A percentile compares a stretch with the other conserved stretches of the same genome.
These are phyloP conservation scores for Melampsora americana DNA, from an alignment of 1,284 basidiomycete species.

Conservation along the genomic window DNA sequence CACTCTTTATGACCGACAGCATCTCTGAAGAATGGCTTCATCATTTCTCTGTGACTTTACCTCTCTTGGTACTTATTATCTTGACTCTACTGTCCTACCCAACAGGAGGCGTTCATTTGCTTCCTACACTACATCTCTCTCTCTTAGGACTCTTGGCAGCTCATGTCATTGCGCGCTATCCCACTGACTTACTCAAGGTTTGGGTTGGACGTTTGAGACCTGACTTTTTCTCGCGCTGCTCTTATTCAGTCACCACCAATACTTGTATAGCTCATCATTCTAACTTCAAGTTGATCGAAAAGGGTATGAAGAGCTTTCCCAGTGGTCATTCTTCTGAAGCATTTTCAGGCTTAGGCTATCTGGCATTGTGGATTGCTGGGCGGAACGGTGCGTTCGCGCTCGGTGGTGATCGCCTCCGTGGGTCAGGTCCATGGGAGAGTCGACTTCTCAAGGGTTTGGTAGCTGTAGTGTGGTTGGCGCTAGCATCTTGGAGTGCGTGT, in stretches of 20 bases:
- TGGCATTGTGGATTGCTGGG: slow-evolving; percentile 41
- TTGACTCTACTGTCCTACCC: slow-evolving; percentile 37
- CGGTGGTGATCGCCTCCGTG: slow-evolving; percentile 28
- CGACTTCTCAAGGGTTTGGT: slow-evolving; percentile 32
- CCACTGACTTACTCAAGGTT: slow-evolving; percentile 26
- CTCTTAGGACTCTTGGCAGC: slow-evolving; percentile 32
- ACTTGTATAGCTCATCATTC: slow-evolving; percentile 33
- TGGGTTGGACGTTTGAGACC: slow-evolving; percentile 36
- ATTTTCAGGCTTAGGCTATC: slow-evolving; percentile 34
- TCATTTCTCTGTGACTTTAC: slow-evolving; percentile 36
- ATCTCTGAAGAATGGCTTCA: slow-evolving; percentile 41
- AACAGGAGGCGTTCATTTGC: slow-evolving; percentile 27
- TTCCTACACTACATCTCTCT: slow-evolving; percentile 41
- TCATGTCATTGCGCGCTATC: slow-evolving; percentile 29
- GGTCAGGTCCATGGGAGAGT: slow-evolving; percentile 39
- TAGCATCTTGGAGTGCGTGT: slow-evolving; percentile 36
- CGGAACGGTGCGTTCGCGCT: slow-evolving; percentile 41
- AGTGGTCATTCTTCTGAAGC: slow-evolving; percentile 35
- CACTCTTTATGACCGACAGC: too few species aligned
- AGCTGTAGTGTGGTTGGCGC: slow-evolving; percentile 29
- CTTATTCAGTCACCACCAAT: slow-evolving; percentile 26
- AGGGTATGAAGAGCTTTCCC: slow-evolving; percentile 43
- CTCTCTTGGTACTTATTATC: slow-evolving; percentile 27
- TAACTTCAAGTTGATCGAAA: slow-evolving; percentile 33
- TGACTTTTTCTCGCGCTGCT: slow-evolving; percentile 43